phyloP scores from a whole-genome alignment of 2,329 filamentous ascomycete genomes.

The Coniochaeta sp. region DNA sequence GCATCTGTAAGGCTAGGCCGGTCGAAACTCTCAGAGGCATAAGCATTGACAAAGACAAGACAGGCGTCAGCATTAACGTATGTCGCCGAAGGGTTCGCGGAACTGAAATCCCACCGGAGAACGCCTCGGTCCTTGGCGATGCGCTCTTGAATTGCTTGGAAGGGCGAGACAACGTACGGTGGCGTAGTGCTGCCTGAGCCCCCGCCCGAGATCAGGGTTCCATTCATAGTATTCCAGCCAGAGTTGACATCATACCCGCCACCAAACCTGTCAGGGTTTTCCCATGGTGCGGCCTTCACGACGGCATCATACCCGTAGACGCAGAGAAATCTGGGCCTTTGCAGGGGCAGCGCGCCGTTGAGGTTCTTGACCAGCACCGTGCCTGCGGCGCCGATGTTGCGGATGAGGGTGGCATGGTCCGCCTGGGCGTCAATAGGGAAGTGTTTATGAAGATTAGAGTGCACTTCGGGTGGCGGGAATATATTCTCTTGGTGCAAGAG shows the following conservation, averaged over 20 bases:
- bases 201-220: slow-evolving; percentile 44
- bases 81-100: slow-evolving; percentile 30
- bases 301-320: slow-evolving; percentile 58
- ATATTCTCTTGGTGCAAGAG: slow-evolving; percentile 20
- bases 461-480: slow-evolving; percentile 14
- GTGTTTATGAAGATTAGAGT: slow-evolving; percentile 9
- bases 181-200: slow-evolving; percentile 43
- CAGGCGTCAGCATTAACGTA: slow-evolving; percentile 52
- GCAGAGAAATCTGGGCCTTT: slow-evolving; percentile 44
- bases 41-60: slow-evolving; percentile 57
- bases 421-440: slow-evolving; percentile 12
- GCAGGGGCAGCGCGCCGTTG: slow-evolving; percentile 40
- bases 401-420: slow-evolving; percentile 17
- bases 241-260: slow-evolving; percentile 35
- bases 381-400: slow-evolving; percentile 29
- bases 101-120: slow-evolving; percentile 48
- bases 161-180: slow-evolving; percentile 38
- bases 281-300: slow-evolving; percentile 30
- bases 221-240: slow-evolving; percentile 40
- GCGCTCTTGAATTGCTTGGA: slow-evolving; percentile 48
- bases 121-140: slow-evolving; percentile 46
- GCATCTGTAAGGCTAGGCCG: slow-evolving; percentile 61
- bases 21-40: slow-evolving; percentile 71
- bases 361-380: slow-evolving; percentile 22
- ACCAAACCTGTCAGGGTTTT: slow-evolving; percentile 35